phyloP scores from a whole-genome alignment of 345 rosid species.

The Kernera saxatilis region DNA sequence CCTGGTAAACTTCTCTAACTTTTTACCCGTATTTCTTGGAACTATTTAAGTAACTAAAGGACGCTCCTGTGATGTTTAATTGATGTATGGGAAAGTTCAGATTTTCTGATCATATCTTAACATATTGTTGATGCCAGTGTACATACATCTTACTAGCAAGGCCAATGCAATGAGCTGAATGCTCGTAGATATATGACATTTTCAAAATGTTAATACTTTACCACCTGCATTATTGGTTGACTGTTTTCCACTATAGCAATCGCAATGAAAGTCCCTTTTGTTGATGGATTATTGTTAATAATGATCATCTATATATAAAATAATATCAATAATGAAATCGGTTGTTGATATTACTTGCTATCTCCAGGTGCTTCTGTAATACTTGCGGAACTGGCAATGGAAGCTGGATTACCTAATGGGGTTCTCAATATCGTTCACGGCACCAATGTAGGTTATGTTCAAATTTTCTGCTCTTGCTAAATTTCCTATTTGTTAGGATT shows the following conservation, averaged over 20 bases:
- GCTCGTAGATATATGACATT: background rate
- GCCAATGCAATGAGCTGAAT: background rate
- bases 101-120: background rate
- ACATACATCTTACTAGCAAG: background rate
- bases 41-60: background rate
- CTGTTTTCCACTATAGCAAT: background rate
- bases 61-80: background rate
- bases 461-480: background rate
- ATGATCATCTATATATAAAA: background rate
- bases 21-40: background rate
- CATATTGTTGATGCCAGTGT: background rate
- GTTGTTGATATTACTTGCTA: conserved; percentile 3
- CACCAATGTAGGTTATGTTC: conserved; percentile 53
- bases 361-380: conserved; percentile 80
- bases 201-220: background rate
- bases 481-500: background rate
- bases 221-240: background rate
- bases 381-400: conserved; percentile 91
- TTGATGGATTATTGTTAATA: background rate
- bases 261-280: background rate
- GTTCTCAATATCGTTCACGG: conserved; percentile 92
- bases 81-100: background rate
- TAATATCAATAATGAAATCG: too few species aligned
- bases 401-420: conserved; percentile 93
- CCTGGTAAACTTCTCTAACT: conserved; percentile 47